Percentiles rank a stretch among this genome's conserved stretches.
phyloP scores from a whole-genome alignment of 108 stramenopile genomes.

The Conticribra weissflogii region DNA sequence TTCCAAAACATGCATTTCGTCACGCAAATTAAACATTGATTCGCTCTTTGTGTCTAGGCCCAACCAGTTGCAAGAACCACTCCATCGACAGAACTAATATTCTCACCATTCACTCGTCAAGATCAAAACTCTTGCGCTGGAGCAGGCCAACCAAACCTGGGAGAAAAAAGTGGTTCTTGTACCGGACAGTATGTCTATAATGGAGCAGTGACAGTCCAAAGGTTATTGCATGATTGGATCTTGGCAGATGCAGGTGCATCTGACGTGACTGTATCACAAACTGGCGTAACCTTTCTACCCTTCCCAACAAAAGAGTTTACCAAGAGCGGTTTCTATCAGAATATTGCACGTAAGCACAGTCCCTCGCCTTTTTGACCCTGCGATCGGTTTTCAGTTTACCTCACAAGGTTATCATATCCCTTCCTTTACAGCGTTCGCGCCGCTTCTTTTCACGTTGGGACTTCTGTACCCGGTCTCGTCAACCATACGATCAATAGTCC shows the following conservation, averaged over 20 bases:
- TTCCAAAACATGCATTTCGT: too few species aligned
- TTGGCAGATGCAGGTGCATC: conserved; percentile 51
- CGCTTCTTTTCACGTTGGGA: conserved; percentile 58
- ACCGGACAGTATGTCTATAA: conserved; percentile 81
- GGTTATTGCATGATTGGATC: conserved; percentile 78
- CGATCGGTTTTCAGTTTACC: background rate
- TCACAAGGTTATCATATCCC: background rate
- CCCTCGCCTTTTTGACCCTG: background rate
- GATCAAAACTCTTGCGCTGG: conserved; percentile 52
- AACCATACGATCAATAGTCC: conserved; percentile 62
- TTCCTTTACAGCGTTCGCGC: conserved; percentile 24
- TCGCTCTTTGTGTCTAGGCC: too few species aligned
- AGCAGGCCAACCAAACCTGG: conserved; percentile 47
- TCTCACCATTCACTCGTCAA: conserved; percentile 53
- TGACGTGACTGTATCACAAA: conserved; percentile 28
- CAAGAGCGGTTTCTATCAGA: conserved; percentile 63
- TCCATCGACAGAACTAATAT: conserved; percentile 55
- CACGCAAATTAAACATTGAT: too few species aligned
- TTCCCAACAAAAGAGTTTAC: conserved; percentile 68
- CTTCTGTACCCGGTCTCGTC: conserved; percentile 74
- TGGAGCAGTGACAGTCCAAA: conserved; percentile 74
- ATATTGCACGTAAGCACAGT: conserved; percentile 26
- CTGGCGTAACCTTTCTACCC: conserved; percentile 63
- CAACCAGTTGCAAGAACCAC: conserved; percentile 61
- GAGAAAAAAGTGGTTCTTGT: conserved; percentile 51